Conservation (phyloP, 192 early-diverging fungal genomes). For the Backusella macrospora region DNA sequence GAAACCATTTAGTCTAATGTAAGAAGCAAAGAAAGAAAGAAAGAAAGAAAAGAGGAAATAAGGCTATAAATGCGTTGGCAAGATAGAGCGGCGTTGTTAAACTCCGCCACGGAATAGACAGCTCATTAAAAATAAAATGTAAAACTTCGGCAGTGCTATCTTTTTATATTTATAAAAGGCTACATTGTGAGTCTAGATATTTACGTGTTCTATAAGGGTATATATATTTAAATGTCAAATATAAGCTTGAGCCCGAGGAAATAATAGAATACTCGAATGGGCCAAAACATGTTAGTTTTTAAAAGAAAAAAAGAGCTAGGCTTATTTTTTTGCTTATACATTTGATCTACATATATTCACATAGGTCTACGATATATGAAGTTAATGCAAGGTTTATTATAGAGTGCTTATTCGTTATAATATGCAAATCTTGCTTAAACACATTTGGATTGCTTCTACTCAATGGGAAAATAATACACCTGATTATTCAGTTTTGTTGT, state of each 20-base stretch:
- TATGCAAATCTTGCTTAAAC: not conserved
- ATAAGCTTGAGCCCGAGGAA: too few species aligned
- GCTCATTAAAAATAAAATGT: not conserved
- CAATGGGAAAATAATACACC: not conserved
- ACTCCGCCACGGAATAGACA: not conserved
- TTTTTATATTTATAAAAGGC: not conserved
- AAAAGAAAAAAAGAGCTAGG: too few species aligned
- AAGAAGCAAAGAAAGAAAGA: constrained; percentile 26
- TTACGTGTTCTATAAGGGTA: too few species aligned
- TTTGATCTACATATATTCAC: too few species aligned
- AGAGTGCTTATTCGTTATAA: not conserved
- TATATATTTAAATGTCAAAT: too few species aligned
- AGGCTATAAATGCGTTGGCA: not conserved
- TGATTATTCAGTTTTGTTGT: not conserved
- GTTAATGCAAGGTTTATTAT: not conserved
- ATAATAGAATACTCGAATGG: too few species aligned
- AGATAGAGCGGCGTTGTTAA: not conserved
- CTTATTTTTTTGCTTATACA: too few species aligned
- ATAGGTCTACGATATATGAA: too few species aligned
- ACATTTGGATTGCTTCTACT: not conserved
- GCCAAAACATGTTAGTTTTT: too few species aligned
- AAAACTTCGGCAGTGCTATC: not conserved
- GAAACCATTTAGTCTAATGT: constrained; percentile 22
- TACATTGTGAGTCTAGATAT: too few species aligned
- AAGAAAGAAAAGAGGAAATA: constrained; percentile 8